phyloP scores from a whole-genome alignment of 148 eudicot species.

The Persicaria tinctoria region DNA sequence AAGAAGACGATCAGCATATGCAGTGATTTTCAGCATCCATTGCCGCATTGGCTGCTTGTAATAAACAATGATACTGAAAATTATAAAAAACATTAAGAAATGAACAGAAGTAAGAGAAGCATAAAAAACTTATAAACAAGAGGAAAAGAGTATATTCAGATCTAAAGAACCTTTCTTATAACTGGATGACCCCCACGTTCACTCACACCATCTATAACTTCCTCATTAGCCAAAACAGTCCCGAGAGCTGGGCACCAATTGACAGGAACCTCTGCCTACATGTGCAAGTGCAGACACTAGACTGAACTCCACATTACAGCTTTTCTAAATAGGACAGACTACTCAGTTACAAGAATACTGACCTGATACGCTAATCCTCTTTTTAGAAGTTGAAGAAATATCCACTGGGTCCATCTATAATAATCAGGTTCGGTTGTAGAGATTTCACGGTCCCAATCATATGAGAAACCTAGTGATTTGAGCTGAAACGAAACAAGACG shows the following conservation, averaged over 20 bases:
- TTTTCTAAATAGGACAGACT: neutral
- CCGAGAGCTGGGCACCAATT: conserved; percentile 99
- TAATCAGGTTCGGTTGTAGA: conserved; percentile 96
- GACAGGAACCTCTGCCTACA: conserved; percentile 94
- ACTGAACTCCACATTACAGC: neutral
- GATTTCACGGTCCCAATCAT: conserved; percentile 99
- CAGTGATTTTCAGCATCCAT: conserved; percentile 98
- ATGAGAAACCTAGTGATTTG: conserved; percentile 89
- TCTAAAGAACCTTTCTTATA: conserved; percentile 65
- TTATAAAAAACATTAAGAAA: conserved; percentile 63
- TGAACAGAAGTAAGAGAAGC: conserved; percentile 35
- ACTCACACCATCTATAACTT: conserved; percentile 94
- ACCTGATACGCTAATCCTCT: conserved; percentile 98
- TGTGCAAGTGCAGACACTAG: neutral
- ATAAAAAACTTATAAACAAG: conserved; percentile 13
- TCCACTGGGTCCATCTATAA: conserved; percentile 99
- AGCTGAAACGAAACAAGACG: conserved; percentile 43
- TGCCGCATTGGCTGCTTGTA: conserved; percentile 99
- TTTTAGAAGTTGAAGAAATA: conserved; percentile 89
- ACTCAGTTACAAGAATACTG: neutral
- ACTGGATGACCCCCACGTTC: conserved; percentile 99
- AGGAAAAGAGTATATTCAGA: conserved; percentile 16
- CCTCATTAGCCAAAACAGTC: conserved; percentile 98
- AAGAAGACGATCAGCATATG: conserved; percentile 96
- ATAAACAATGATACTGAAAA: conserved; percentile 78